A percentile compares a stretch with the other conserved stretches of the same genome.
These are phyloP conservation scores for Neurospora intermedia DNA, from an alignment of 495 filamentous ascomycete genomes.

Conservation along the genomic window DNA sequence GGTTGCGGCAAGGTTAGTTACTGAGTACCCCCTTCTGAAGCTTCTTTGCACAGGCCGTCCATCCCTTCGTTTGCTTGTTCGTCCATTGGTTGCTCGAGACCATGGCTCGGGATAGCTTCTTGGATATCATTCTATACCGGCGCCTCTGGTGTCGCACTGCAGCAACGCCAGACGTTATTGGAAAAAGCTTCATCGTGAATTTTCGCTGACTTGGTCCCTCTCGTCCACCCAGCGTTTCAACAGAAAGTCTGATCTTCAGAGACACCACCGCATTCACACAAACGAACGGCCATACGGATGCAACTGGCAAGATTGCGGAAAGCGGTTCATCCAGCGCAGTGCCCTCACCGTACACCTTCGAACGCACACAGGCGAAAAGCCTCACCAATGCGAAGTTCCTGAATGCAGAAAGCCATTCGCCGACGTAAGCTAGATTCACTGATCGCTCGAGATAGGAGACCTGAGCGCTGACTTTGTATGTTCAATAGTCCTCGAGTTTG, in stretches of 20 bases:
- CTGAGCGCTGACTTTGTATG: slow-evolving; percentile 24
- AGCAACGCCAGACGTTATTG: neutral
- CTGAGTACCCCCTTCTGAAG: neutral
- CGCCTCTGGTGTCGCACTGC: neutral
- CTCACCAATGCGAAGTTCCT: slow-evolving; percentile 67
- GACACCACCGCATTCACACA: slow-evolving; percentile 84
- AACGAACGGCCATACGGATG: slow-evolving; percentile 79
- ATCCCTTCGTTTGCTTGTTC: neutral
- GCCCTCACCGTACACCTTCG: slow-evolving; percentile 78
- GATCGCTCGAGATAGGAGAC: neutral
- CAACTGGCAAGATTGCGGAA: slow-evolving; percentile 57
- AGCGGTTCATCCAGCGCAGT: slow-evolving; percentile 85
- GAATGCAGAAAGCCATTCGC: slow-evolving; percentile 83
- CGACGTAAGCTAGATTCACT: slow-evolving; percentile 48
- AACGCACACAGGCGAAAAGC: slow-evolving; percentile 85
- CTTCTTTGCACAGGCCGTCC: neutral
- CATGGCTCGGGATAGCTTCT: neutral
- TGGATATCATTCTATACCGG: neutral
- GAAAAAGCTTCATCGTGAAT: neutral
- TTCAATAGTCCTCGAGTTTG: slow-evolving; percentile 67
- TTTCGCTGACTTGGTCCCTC: neutral
- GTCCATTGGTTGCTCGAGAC: neutral
- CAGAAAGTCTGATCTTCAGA: slow-evolving; percentile 81
- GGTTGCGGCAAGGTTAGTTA: slow-evolving; percentile 40
- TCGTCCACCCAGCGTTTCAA: slow-evolving; percentile 61